phyloP scores from a whole-genome alignment of 2,329 filamentous ascomycete genomes.

The Alternaria consortialis region DNA sequence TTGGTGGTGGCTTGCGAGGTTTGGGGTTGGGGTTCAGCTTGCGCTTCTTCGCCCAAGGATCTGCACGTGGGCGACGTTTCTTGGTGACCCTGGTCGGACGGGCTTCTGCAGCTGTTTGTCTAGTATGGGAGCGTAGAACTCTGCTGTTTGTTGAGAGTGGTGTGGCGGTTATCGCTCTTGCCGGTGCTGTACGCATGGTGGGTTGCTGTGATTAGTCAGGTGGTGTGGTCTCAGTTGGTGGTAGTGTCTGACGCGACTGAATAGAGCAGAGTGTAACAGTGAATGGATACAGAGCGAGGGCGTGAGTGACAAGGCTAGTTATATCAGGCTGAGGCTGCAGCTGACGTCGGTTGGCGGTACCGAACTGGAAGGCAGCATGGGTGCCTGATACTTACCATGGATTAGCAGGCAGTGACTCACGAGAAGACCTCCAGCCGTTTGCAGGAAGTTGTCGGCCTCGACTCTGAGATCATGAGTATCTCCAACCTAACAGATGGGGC shows the following conservation, averaged over 20 bases:
- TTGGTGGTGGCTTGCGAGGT: conserved; percentile 20
- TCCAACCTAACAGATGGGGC: background rate
- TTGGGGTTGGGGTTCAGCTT: conserved; percentile 24
- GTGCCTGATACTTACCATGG: conserved; percentile 9
- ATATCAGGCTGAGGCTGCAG: conserved; percentile 8
- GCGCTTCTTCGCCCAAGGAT: conserved; percentile 35
- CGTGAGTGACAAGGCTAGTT: background rate
- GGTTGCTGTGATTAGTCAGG: background rate
- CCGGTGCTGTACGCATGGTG: background rate
- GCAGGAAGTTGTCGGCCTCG: background rate
- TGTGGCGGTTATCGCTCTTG: background rate
- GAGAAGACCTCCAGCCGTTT: background rate
- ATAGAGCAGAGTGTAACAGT: background rate
- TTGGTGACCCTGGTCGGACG: conserved; percentile 2
- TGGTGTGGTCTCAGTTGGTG: background rate
- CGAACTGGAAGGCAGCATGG: background rate
- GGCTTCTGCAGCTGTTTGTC: background rate
- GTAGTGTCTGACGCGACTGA: background rate
- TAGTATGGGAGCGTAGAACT: conserved; percentile 28
- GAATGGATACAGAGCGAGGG: background rate
- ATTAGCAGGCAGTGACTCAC: background rate
- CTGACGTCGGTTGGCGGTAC: conserved; percentile 3
- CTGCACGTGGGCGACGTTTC: conserved; percentile 20
- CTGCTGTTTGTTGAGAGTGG: background rate
- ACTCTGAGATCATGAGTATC: background rate